Conservation (phyloP, 2,329 filamentous ascomycete species). For the Talaromyces sp. region DNA sequence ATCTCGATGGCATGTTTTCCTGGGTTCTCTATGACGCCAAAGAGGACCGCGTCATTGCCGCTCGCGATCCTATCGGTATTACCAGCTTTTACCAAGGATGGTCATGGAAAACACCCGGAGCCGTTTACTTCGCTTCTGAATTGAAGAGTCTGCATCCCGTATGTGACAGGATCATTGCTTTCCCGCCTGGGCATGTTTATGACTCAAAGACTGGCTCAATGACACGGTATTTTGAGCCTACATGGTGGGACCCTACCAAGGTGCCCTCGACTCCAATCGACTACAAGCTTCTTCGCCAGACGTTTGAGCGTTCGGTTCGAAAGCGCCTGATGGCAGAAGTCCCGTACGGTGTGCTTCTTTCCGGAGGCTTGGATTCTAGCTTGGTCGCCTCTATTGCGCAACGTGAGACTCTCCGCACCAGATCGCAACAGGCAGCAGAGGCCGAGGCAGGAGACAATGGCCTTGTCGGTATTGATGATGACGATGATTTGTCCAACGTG, state of each 20-base stretch:
- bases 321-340: conserved; percentile 99
- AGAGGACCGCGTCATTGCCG: conserved; percentile 85
- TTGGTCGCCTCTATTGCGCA: conserved; percentile 93
- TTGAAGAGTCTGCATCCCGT: conserved; percentile 88
- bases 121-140: conserved; percentile 95
- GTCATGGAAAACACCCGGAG: conserved; percentile 72
- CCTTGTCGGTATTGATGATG: conserved; percentile 89
- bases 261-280: conserved; percentile 77
- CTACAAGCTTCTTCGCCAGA: conserved; percentile 72
- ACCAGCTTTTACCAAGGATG: conserved; percentile 97
- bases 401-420: conserved; percentile 77
- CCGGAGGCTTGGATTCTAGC: conserved; percentile 92
- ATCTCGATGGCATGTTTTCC: conserved; percentile 99
- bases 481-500: conserved; percentile 81
- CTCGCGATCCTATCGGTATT: conserved; percentile 92
- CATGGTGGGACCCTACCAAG: conserved; percentile 80
- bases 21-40: conserved; percentile 97
- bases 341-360: conserved; percentile 91
- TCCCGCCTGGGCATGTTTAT: conserved; percentile 93
- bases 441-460: conserved; percentile 45
- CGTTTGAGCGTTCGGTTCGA: conserved; percentile 83
- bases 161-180: conserved; percentile 90
- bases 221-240: conserved; percentile 84
- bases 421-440: conserved; percentile 50
- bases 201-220: conserved; percentile 85